Percentiles rank a stretch among this genome's conserved stretches.
phyloP scores from a whole-genome alignment of 2,329 filamentous ascomycete species.

The Fusarium haematococcum region DNA sequence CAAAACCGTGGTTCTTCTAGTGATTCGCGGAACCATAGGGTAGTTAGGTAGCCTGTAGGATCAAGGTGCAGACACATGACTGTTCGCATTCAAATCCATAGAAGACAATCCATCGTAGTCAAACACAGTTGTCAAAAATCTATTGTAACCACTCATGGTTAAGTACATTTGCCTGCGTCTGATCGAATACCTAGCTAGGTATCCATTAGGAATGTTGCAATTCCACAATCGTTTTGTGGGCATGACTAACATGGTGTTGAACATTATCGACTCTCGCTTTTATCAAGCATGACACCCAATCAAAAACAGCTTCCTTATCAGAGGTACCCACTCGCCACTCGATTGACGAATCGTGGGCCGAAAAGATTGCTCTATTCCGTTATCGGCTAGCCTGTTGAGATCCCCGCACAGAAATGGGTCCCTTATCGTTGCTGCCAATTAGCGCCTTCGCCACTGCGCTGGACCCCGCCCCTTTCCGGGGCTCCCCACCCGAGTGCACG shows the following conservation, averaged over 20 bases:
- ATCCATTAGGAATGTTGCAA: not conserved
- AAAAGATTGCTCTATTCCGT: not conserved
- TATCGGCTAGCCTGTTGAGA: not conserved
- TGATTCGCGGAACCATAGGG: not conserved
- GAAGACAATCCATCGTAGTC: not conserved
- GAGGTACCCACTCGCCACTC: not conserved
- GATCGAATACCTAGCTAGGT: not conserved
- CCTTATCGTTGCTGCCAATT: not conserved
- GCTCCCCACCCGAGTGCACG: not conserved
- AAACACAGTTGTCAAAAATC: not conserved
- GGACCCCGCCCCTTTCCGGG: not conserved
- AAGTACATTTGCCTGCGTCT: not conserved
- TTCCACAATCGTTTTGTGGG: not conserved
- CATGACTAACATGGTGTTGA: not conserved
- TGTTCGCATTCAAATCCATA: not conserved
- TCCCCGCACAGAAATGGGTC: not conserved
- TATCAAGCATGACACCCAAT: not conserved
- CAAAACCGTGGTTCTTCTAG: not conserved
- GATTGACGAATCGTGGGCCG: not conserved
- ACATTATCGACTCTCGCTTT: not conserved
- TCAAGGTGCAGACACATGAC: not conserved
- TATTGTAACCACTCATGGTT: too few relatives aligned
- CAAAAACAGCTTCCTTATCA: not conserved
- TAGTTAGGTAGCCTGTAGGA: not conserved
- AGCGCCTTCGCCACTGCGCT: not conserved